Evolutionary conservation across 305 asterid species (phyloP).

Genomic region (Ilex paraguariensis): DNA sequence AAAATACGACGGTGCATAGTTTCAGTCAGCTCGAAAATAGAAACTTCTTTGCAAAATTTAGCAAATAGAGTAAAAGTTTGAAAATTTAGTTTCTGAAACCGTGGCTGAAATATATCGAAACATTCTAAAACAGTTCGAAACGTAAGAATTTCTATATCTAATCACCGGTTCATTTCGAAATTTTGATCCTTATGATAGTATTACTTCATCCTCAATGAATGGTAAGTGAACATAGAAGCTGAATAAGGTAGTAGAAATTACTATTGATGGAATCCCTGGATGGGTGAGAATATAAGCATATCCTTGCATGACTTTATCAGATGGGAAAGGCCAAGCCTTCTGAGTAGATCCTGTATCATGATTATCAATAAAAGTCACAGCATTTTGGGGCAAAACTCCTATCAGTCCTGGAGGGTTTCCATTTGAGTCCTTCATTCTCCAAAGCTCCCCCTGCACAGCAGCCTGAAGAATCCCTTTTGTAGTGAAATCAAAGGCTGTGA

Average conservation of each 20-base stretch:
- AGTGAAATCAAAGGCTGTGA: conserved; percentile 71
- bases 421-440: conserved; percentile 57
- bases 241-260: conserved; percentile 4
- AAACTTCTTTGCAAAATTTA: too few relatives aligned
- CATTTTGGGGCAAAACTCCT: conserved; percentile 53
- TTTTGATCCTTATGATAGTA: background rate
- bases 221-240: background rate
- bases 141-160: too few relatives aligned
- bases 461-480: conserved; percentile 77
- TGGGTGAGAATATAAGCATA: conserved; percentile 90
- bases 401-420: conserved; percentile 75
- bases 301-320: conserved; percentile 66
- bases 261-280: conserved; percentile 76
- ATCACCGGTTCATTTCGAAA: too few relatives aligned
- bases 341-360: conserved; percentile 86
- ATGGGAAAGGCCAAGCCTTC: conserved; percentile 67
- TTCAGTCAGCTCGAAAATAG: too few relatives aligned
- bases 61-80: too few relatives aligned
- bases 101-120: too few relatives aligned
- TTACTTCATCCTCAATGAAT: background rate
- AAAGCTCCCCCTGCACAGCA: conserved; percentile 68
- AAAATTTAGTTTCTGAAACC: too few relatives aligned
- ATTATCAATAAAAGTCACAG: conserved; percentile 80
- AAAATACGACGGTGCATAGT: too few relatives aligned
- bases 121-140: too few relatives aligned